phyloP scores from a whole-genome alignment of 495 filamentous ascomycete species.

The Parathielavia hyrcaniae region DNA sequence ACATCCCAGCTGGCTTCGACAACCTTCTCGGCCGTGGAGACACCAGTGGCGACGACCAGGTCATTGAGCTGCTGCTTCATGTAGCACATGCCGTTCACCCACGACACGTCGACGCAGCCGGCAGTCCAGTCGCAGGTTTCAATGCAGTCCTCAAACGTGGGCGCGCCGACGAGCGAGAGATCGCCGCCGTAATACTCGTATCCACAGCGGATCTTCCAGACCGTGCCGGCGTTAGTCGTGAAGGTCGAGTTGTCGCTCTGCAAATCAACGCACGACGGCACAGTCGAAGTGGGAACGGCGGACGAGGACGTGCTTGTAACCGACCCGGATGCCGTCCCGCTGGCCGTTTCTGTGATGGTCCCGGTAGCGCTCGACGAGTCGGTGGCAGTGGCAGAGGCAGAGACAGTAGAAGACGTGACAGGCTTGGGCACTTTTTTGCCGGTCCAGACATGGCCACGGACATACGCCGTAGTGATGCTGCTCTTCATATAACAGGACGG shows the following conservation, averaged over 20 bases:
- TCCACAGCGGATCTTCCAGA: not conserved
- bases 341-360: not conserved
- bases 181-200: not conserved
- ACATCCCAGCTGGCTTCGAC: not conserved
- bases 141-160: not conserved
- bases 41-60: not conserved
- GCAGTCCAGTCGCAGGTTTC: not conserved
- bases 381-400: not conserved
- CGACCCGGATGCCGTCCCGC: not conserved
- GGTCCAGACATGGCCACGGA: not conserved
- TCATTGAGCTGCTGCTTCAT: not conserved
- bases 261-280: not conserved
- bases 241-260: not conserved
- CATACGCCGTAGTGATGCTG: not conserved
- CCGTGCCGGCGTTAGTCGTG: not conserved
- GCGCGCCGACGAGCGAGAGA: not conserved
- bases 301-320: not conserved
- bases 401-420: not conserved
- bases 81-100: not conserved
- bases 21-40: not conserved
- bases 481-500: conserved; percentile 2
- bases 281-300: not conserved
- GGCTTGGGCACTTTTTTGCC: conserved; percentile 2
- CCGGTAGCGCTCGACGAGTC: not conserved
- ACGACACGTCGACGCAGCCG: conserved; percentile 1